Base-by-base conservation (phyloP, 768 basidiomycete genomes). In the Lanmaoa rubissima region DNA sequence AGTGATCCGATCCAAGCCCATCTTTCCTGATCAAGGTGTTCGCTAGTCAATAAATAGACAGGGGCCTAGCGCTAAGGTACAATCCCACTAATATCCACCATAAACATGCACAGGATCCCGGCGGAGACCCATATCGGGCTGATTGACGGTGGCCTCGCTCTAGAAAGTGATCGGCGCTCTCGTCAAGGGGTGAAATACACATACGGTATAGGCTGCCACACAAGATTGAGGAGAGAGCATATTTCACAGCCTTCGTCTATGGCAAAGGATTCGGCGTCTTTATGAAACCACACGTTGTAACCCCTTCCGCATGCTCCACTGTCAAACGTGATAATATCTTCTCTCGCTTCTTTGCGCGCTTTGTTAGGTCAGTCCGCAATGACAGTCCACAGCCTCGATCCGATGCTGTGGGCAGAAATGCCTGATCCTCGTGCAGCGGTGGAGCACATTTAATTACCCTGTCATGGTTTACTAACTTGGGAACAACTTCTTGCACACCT, bases 81-180 rank as follows among this genome's bases (percentile, higher is more conserved):
- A 3, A 9, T 19, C 47, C 47, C 21, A 35, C 47, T 24, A 43
- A 63, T 51, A 17, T 48, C 64, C 55, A 44, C 55, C 57, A 32
- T 32, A 39, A 31, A 6, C 14, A 24, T 38, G 10, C 32, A 36
- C 43, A 14, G 14, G 12, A 34, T 40, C 41, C 21, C 21, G 21
- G 21, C 36, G 5, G 41, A 31, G 44, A 17, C 48, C 52, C 36
- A 60, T 48, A 57, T 53, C 40, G 28, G 41, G 34, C 26, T 36
- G 38, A 45, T 50, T 51, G 52, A 55, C 40, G 21, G 43, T 51
- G 35, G 32, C 38, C 8, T 8, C 35, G 24, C 4, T 24, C 17
- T 36, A 11, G 32, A 61, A 48, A 49, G 47, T 38, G 60, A 64
- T 65, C 42, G 51, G 45, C 59, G 4, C 48, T 34, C 26, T 51